phyloP scores from a whole-genome alignment of 495 filamentous ascomycete genomes.

The Daldinia caldariorum region DNA sequence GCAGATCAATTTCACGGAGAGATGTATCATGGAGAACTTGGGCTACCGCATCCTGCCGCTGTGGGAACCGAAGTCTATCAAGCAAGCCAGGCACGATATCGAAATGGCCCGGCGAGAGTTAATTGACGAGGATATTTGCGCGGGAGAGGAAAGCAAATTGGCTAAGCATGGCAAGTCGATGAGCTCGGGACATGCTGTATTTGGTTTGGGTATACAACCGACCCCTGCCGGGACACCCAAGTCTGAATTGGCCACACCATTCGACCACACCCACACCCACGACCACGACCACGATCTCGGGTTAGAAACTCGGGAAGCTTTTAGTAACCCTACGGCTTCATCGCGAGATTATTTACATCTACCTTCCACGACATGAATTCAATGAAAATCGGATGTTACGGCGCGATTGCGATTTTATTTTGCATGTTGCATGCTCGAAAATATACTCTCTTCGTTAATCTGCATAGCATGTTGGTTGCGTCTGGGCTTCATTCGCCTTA shows the following conservation, averaged over 20 bases:
- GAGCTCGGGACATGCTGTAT: conserved; percentile 53
- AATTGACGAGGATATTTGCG: conserved; percentile 35
- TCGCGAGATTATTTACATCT: conserved; percentile 33
- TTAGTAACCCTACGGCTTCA: conserved; percentile 22
- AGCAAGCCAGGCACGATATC: conserved; percentile 63
- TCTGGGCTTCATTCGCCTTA: conserved; percentile 36
- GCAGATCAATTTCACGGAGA: conserved; percentile 65
- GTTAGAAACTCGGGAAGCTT: conserved; percentile 33
- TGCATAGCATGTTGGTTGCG: conserved; percentile 29
- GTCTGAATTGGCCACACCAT: conserved; percentile 41
- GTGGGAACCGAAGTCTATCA: conserved; percentile 58
- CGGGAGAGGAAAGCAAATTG: conserved; percentile 34
- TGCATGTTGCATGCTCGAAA: conserved; percentile 1
- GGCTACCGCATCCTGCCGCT: conserved; percentile 62
- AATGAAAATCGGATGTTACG: conserved; percentile 26
- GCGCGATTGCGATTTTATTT: conserved; percentile 15
- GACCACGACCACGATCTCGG: conserved; percentile 19
- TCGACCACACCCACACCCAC: conserved; percentile 27
- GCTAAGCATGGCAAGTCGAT: conserved; percentile 52
- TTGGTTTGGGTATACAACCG: conserved; percentile 51
- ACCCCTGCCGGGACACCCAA: conserved; percentile 55
- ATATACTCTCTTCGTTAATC: conserved; percentile 25
- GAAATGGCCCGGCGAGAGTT: conserved; percentile 59
- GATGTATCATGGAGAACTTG: conserved; percentile 64
- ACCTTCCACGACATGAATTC: conserved; percentile 10